Evolutionary conservation across 164 flowering plant species (phyloP).

Genomic region (Malania oleifera): DNA sequence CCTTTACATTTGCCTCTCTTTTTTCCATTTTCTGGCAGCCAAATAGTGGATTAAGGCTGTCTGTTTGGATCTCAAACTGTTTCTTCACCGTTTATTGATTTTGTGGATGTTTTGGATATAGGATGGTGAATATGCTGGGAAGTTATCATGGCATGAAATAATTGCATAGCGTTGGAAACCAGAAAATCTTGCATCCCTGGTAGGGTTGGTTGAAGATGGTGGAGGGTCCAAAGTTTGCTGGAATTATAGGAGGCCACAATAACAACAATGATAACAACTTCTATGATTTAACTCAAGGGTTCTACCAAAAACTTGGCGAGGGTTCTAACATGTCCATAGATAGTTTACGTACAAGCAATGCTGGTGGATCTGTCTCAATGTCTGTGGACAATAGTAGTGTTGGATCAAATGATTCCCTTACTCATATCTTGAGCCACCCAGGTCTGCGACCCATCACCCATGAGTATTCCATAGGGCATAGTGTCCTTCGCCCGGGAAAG

Average conservation of each 20-base stretch:
- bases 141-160: background rate
- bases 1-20: too few species aligned
- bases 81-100: background rate
- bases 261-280: background rate
- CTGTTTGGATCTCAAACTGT: background rate
- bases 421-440: conserved; percentile 1
- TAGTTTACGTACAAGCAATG: conserved; percentile 7
- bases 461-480: conserved; percentile 2
- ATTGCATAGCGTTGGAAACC: background rate
- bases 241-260: conserved; percentile 3
- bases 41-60: background rate
- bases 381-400: conserved; percentile 8
- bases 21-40: too few species aligned
- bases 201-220: background rate
- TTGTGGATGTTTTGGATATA: background rate
- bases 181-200: background rate
- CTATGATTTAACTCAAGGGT: conserved; percentile 8
- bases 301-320: conserved; percentile 9
- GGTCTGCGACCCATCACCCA: background rate
- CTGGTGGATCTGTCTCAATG: conserved; percentile 9
- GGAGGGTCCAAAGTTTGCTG: conserved; percentile 1
- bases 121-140: background rate
- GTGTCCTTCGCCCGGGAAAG: conserved; percentile 6
- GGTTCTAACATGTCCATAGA: conserved; percentile 9
- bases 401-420: conserved; percentile 6